A percentile compares a stretch with the other conserved stretches of the same genome.
These are phyloP conservation scores for Penicillium sp. DNA, from an alignment of 2,329 filamentous ascomycete genomes.

Conservation along the genomic window DNA sequence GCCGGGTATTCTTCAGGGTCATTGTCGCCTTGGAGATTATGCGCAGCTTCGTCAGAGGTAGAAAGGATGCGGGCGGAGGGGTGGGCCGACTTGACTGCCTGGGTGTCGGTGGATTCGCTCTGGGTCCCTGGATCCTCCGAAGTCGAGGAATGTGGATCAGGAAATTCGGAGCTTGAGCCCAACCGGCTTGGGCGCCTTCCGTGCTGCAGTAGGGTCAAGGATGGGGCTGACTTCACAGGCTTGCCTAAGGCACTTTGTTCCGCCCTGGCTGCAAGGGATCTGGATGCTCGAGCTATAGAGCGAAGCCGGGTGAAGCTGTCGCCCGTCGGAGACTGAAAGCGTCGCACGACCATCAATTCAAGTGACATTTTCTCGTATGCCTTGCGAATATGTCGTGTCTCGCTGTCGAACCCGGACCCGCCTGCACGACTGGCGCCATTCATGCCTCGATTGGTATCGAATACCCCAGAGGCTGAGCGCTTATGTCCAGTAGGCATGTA, in stretches of 20 bases:
- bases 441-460: slow-evolving; percentile 29
- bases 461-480: slow-evolving; percentile 29
- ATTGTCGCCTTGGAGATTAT: slow-evolving; percentile 20
- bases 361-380: slow-evolving; percentile 45
- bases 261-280: slow-evolving; percentile 5
- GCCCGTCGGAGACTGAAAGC: slow-evolving; percentile 45
- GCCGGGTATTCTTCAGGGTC: slow-evolving; percentile 25
- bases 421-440: slow-evolving; percentile 31
- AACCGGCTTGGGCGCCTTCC: slow-evolving; percentile 19
- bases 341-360: slow-evolving; percentile 46
- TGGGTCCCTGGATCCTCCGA: slow-evolving; percentile 33
- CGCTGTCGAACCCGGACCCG: slow-evolving; percentile 30
- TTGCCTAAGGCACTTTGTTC: slow-evolving; percentile 26
- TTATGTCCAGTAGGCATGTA: slow-evolving; percentile 31
- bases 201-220: slow-evolving; percentile 31
- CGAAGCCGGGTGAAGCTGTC: slow-evolving; percentile 44
- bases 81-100: slow-evolving; percentile 26
- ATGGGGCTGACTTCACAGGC: slow-evolving; percentile 36
- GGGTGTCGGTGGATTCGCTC: slow-evolving; percentile 24
- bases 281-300: slow-evolving; percentile 25
- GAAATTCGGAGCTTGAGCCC: slow-evolving; percentile 21
- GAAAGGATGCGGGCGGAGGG: slow-evolving; percentile 36
- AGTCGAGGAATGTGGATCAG: slow-evolving; percentile 23
- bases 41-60: slow-evolving; percentile 33
- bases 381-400: slow-evolving; percentile 42